Evolutionary conservation across 2,329 filamentous ascomycete genomes (phyloP).

Genomic region (Phyllosticta ampelicida): DNA sequence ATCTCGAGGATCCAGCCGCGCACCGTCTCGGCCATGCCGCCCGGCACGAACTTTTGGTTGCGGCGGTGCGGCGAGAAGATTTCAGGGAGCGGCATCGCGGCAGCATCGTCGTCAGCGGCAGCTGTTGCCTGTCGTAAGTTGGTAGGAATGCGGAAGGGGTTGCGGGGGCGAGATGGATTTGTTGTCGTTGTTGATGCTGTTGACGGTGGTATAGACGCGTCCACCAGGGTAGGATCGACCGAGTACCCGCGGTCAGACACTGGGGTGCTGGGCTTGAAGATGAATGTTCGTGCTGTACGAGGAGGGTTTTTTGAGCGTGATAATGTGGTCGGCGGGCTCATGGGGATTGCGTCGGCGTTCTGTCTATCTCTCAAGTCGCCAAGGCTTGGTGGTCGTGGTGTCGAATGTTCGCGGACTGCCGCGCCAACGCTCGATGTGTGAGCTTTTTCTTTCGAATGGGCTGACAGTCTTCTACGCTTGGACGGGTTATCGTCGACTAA

Average conservation of each 20-base stretch:
- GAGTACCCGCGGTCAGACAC: not conserved
- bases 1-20: constrained; percentile 41
- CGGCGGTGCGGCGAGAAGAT: constrained; percentile 44
- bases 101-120: not conserved
- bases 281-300: not conserved
- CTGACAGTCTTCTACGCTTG: not conserved
- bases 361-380: not conserved
- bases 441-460: not conserved
- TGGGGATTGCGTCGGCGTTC: not conserved
- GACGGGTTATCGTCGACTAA: not conserved
- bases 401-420: not conserved
- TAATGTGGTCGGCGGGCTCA: not conserved
- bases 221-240: not conserved
- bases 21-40: constrained; percentile 40
- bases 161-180: not conserved
- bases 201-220: not conserved
- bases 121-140: not conserved
- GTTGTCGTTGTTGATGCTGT: not conserved
- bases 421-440: not conserved
- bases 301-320: not conserved
- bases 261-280: not conserved
- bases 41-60: constrained; percentile 38
- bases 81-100: constrained; percentile 33
- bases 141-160: constrained; percentile 5
- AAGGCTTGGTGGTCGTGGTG: not conserved